Evolutionary conservation across 345 rosid species (phyloP).

Genomic region (Hibiscus trionum): DNA sequence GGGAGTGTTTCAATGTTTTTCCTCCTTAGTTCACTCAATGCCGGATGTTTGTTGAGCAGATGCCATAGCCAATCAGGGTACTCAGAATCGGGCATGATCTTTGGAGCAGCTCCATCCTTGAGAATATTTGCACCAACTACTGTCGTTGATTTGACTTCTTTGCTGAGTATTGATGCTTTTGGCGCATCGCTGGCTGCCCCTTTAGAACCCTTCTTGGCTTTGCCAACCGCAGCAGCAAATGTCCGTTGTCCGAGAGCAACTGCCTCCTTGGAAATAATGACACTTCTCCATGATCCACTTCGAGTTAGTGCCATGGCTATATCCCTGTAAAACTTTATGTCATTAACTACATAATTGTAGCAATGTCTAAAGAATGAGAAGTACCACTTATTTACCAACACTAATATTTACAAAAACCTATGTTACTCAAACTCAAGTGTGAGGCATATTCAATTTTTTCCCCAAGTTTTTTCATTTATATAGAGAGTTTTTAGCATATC

Average conservation of each 20-base stretch:
- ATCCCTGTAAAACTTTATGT: slow-evolving; percentile 21
- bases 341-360: neutral
- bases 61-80: slow-evolving; percentile 89
- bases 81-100: slow-evolving; percentile 57
- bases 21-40: slow-evolving; percentile 73
- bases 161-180: slow-evolving; percentile 64
- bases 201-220: slow-evolving; percentile 69
- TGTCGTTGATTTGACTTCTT: slow-evolving; percentile 73
- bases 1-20: slow-evolving; percentile 60
- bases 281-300: slow-evolving; percentile 29
- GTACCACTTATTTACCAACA: neutral
- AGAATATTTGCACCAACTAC: slow-evolving; percentile 85
- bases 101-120: slow-evolving; percentile 89
- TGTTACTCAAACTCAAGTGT: neutral
- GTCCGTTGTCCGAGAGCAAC: slow-evolving; percentile 30
- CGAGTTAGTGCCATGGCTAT: slow-evolving; percentile 37
- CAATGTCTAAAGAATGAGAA: neutral
- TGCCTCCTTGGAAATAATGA: slow-evolving; percentile 29
- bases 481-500: neutral
- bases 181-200: slow-evolving; percentile 66
- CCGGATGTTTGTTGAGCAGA: slow-evolving; percentile 62
- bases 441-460: too few species aligned
- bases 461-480: too few species aligned
- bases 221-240: slow-evolving; percentile 53
- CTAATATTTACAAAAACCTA: neutral